phyloP scores from a whole-genome alignment of 148 eudicot genomes.

The Spergularia marina region DNA sequence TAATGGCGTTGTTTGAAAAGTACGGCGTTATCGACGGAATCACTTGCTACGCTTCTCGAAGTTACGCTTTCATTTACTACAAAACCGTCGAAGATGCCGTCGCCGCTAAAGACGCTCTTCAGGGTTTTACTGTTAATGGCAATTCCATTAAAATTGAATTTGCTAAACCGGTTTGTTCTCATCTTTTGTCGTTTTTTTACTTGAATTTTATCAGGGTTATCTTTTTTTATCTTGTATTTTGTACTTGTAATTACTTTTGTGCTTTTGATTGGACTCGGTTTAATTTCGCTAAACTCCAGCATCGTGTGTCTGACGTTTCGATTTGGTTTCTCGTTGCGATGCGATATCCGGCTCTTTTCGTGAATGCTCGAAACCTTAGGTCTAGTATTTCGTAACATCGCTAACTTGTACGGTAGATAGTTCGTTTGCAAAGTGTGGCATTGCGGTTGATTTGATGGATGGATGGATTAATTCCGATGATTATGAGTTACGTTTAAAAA shows the following conservation, averaged over 20 bases:
- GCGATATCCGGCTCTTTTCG: not conserved
- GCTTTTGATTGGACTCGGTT: not conserved
- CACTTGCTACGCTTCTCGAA: constrained; percentile 52
- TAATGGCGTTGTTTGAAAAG: constrained; percentile 48
- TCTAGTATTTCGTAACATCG: not conserved
- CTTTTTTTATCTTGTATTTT: constrained; percentile 7
- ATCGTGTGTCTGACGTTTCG: not conserved
- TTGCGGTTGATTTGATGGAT: not conserved
- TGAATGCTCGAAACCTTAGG: not conserved
- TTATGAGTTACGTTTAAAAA: not conserved
- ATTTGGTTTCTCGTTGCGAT: not conserved
- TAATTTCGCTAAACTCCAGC: not conserved
- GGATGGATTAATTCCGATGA: not conserved
- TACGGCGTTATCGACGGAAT: constrained; percentile 55
- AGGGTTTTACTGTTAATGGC: constrained; percentile 52
- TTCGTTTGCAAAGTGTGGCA: not conserved
- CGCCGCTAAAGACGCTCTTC: constrained; percentile 49
- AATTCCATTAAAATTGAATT: constrained; percentile 66
- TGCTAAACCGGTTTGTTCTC: constrained; percentile 79
- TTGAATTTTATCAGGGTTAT: not conserved
- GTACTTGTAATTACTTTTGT: not conserved
- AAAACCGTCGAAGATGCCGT: constrained; percentile 51
- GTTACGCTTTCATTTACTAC: constrained; percentile 65
- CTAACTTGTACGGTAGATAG: not conserved
- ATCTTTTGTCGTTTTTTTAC: constrained; percentile 19